Evolutionary conservation across 208 protist species (phyloP), one percentile per base, ranked within the genome.

Genomic region (Acanthamoeba culbertsoni): DNA sequence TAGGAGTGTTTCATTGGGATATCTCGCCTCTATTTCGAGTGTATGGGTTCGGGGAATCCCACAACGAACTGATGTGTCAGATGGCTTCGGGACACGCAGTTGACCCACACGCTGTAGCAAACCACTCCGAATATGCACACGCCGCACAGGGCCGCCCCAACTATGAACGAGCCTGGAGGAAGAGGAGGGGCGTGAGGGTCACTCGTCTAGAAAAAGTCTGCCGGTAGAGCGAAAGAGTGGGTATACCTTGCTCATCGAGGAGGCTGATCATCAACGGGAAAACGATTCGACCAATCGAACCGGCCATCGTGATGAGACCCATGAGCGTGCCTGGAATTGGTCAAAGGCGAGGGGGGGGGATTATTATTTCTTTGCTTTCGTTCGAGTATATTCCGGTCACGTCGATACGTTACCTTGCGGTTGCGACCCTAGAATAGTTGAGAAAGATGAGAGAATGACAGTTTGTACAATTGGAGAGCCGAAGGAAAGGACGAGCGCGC

Each of bases 371-470:
- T n/a, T n/a, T n/a, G n/a, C n/a, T n/a, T n/a, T n/a, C n/a, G n/a
- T n/a, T n/a, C n/a, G n/a, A n/a, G n/a, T n/a, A n/a, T n/a, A n/a
- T n/a, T n/a, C n/a, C n/a, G n/a, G n/a, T n/a, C n/a, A n/a, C n/a
- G n/a, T n/a, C n/a, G n/a, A n/a, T n/a, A n/a, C n/a, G n/a, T n/a
- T 77, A 53, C 77, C 79, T 63, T 89, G 79, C 20, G 79, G 79
- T 51, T 89, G 45, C 35, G 51, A 65, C 1, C 79, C 79, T 28
- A 89, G 53, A 2, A 89, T 33, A 26, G 45, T 89, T 5, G 79
- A 57, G 40, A 89, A 89, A 31, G 79, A 65, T 18, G 79, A 89
- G 51, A 89, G 45, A 51, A 89, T 89, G 51, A 89, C 51, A 6
- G 53, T 65, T 37, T 89, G 79, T 16, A 57, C 53, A 23, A 89